phyloP scores from a whole-genome alignment of 306 rosid species.

The Trifolium repens region DNA sequence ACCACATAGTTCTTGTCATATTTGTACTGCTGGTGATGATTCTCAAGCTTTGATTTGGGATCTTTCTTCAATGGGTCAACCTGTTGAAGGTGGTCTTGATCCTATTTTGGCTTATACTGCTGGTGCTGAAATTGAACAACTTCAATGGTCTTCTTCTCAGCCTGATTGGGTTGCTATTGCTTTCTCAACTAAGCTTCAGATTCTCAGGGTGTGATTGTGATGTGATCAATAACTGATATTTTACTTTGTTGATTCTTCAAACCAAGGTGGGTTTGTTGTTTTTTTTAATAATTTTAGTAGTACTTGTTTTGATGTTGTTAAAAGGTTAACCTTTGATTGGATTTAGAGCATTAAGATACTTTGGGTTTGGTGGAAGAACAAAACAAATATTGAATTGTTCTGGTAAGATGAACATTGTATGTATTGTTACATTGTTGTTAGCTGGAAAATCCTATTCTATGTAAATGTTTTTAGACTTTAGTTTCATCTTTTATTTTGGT shows the following conservation, averaged over 20 bases:
- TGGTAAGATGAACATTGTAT: not conserved
- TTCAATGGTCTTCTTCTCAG: constrained; percentile 98
- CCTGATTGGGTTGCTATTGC: constrained; percentile 99
- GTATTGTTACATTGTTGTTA: constrained; percentile 21
- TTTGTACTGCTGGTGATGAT: constrained; percentile 97
- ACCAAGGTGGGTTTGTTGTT: not conserved
- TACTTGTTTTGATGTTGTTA: not conserved
- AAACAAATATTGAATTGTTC: constrained; percentile 5
- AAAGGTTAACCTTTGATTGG: constrained; percentile 23
- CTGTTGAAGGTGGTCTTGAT: constrained; percentile 89
- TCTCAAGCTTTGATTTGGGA: constrained; percentile 99
- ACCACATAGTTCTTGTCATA: constrained; percentile 93
- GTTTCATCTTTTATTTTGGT: not conserved
- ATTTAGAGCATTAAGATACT: constrained; percentile 21
- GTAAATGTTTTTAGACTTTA: constrained; percentile 31
- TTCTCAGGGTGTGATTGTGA: constrained; percentile 78
- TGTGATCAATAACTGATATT: not conserved
- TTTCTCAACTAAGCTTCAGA: constrained; percentile 94
- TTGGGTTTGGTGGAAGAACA: not conserved
- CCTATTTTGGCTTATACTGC: constrained; percentile 98
- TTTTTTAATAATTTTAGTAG: not conserved
- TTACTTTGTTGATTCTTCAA: not conserved
- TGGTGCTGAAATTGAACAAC: constrained; percentile 98
- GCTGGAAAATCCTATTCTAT: constrained; percentile 11
- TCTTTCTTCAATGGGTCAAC: constrained; percentile 95